A percentile compares a stretch with the other conserved stretches of the same genome.
Conservation (phyloP, 495 filamentous ascomycete genomes). For the Hypoxylon cercidicola region DNA sequence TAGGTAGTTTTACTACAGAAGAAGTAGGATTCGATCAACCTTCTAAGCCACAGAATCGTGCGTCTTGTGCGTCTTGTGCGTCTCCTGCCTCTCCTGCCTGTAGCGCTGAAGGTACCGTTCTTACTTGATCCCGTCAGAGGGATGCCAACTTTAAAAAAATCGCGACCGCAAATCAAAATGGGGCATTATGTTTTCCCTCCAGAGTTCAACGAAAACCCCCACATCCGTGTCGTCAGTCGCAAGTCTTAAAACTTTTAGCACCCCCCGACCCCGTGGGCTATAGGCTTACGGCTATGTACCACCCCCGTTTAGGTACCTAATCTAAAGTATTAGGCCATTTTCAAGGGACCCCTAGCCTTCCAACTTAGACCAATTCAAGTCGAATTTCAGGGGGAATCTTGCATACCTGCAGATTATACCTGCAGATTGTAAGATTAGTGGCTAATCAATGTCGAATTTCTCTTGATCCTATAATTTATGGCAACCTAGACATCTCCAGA, state of each 20-base stretch:
- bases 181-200: background rate
- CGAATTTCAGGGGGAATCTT: slow-evolving; percentile 1
- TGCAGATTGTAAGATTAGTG: background rate
- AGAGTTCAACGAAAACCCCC: slow-evolving; percentile 21
- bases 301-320: slow-evolving; percentile 7
- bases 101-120: no score
- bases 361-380: background rate
- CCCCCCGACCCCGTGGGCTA: no score
- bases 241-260: background rate
- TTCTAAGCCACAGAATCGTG: slow-evolving; percentile 26
- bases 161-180: slow-evolving; percentile 24
- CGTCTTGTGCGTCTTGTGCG: background rate
- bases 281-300: no score
- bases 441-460: background rate
- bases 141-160: slow-evolving; percentile 35
- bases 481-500: no score
- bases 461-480: no score
- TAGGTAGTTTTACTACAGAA: no score
- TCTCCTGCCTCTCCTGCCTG: background rate
- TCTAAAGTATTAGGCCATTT: no score
- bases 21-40: background rate
- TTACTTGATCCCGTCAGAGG: background rate
- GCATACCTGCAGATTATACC: no score
- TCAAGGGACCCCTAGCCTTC: no score
- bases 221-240: slow-evolving; percentile 41